Percentiles rank a stretch among this genome's conserved stretches.
Evolutionary conservation across 208 protist species (phyloP).

Genomic region (Wallacemonas sp.): DNA sequence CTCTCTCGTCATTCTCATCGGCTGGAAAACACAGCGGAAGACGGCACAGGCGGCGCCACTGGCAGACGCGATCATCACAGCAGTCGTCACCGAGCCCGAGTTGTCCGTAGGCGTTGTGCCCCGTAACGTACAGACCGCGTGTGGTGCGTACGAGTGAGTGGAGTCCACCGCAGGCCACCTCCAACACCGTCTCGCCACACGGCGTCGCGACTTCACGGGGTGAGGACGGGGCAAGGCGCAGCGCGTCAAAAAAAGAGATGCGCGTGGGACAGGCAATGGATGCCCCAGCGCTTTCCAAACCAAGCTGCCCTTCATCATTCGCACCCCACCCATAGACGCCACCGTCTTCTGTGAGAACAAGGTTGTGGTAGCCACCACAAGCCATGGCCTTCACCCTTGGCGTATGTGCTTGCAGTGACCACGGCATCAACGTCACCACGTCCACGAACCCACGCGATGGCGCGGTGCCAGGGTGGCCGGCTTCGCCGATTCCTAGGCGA

Average conservation of each 20-base stretch:
- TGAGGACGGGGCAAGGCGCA: not conserved
- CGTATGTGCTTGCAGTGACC: not conserved
- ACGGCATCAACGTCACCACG: not conserved
- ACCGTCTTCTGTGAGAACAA: slow-evolving; percentile 53
- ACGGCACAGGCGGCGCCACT: not conserved
- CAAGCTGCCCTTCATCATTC: slow-evolving; percentile 84
- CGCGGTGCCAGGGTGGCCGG: not conserved
- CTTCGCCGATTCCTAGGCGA: slow-evolving; percentile 60
- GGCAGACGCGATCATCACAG: not conserved
- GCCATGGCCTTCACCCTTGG: slow-evolving; percentile 30
- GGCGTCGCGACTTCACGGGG: no score
- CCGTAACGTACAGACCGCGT: slow-evolving; percentile 66
- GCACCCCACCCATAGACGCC: slow-evolving; percentile 74
- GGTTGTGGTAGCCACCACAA: slow-evolving; percentile 84
- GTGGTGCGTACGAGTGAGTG: slow-evolving; percentile 57
- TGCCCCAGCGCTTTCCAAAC: slow-evolving; percentile 29
- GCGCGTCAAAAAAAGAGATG: slow-evolving; percentile 40
- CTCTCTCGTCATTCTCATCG: not conserved
- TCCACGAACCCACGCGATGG: not conserved
- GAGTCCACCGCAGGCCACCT: slow-evolving; percentile 35
- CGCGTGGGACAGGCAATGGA: slow-evolving; percentile 18
- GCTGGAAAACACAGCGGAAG: not conserved
- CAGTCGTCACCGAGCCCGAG: slow-evolving; percentile 53
- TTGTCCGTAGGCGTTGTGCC: slow-evolving; percentile 78
- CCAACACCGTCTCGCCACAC: slow-evolving; percentile 11